These are phyloP conservation scores for Hordeum marinum DNA, from an alignment of 176 grass and related monocot species.

Conservation along the genomic window DNA sequence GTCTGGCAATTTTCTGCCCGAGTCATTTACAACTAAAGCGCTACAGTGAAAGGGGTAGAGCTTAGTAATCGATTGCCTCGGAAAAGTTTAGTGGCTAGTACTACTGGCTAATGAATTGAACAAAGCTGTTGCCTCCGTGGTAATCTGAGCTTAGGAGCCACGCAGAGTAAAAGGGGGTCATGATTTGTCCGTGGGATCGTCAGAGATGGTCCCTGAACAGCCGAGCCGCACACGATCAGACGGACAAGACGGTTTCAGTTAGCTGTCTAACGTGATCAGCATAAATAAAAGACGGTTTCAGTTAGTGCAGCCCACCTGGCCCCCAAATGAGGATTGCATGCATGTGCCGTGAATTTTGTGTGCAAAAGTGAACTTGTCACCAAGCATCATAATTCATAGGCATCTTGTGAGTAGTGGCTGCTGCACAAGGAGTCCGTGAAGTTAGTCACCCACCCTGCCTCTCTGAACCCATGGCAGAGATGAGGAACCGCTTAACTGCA, in stretches of 20 bases:
- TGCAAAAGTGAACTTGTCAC: not conserved
- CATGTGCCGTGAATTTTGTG: constrained; percentile 7
- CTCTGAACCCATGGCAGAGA: not conserved
- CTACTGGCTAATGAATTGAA: not conserved
- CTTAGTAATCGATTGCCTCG: not conserved
- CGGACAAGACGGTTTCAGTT: constrained; percentile 28
- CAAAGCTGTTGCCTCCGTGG: not conserved
- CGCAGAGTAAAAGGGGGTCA: not conserved
- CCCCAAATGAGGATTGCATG: not conserved
- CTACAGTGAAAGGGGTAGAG: too few species aligned
- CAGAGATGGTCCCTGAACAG: constrained; percentile 7
- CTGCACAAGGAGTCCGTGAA: not conserved
- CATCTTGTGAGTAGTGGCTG: not conserved
- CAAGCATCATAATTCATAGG: not conserved
- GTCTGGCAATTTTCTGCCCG: not conserved
- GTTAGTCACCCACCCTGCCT: not conserved
- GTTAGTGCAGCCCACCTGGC: not conserved
- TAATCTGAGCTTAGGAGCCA: constrained; percentile 23
- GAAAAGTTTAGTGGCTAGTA: not conserved
- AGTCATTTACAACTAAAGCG: not conserved
- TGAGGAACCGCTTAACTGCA: not conserved
- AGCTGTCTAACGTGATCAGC: constrained; percentile 24
- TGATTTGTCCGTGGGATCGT: constrained; percentile 17
- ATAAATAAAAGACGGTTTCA: not conserved
- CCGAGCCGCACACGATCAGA: not conserved